These are phyloP conservation scores for Sequoiadendron giganteum DNA, from an alignment of 75 land plant genomes.

Conservation along the genomic window DNA sequence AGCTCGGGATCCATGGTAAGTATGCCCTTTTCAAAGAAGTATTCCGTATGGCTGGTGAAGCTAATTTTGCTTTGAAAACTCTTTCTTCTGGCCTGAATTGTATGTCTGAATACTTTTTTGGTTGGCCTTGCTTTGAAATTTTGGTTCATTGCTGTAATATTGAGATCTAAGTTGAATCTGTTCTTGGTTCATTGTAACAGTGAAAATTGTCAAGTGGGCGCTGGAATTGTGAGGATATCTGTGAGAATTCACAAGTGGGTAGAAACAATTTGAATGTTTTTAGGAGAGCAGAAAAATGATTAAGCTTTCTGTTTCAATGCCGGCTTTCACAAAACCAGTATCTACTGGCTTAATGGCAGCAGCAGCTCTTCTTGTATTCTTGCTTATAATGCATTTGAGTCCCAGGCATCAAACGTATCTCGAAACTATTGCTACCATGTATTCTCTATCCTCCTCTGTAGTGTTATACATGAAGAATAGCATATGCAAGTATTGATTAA, in stretches of 20 bases:
- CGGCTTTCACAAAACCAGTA: slow-evolving; percentile 7
- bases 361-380: slow-evolving; percentile 9
- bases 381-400: slow-evolving; percentile 2
- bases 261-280: not conserved
- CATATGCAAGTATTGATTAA: not conserved
- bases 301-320: not conserved
- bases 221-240: not conserved
- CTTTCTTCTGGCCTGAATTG: not conserved
- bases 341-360: slow-evolving; percentile 10
- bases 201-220: not conserved
- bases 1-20: not conserved
- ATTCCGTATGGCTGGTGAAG: not conserved
- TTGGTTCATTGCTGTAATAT: not conserved
- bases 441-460: not conserved
- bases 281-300: not conserved
- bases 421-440: not conserved
- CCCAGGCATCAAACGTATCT: not conserved
- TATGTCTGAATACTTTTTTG: not conserved
- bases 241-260: not conserved
- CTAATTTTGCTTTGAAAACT: not conserved
- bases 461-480: not conserved
- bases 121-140: not conserved
- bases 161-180: slow-evolving; percentile 1
- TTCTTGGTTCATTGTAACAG: not conserved
- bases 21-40: not conserved